Evolutionary conservation across 768 basidiomycete genomes (phyloP).

Genomic region (Hebeloma cylindrosporum): DNA sequence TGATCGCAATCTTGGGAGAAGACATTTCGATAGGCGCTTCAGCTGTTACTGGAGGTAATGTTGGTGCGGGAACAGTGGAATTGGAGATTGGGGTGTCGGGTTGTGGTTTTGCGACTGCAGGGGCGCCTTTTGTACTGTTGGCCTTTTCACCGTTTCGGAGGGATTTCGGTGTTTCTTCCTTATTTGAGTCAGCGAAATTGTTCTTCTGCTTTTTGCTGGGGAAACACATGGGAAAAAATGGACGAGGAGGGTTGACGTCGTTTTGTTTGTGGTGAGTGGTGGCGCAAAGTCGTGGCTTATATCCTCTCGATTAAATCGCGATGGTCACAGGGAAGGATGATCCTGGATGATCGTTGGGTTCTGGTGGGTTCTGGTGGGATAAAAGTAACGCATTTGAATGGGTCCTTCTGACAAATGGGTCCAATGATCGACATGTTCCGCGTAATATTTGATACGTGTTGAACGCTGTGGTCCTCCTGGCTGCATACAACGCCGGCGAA

Average conservation of each 20-base stretch:
- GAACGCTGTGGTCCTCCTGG: too few relatives aligned
- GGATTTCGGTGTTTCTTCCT: conserved; percentile 14
- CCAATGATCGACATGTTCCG: too few relatives aligned
- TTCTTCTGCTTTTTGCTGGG: conserved; percentile 35
- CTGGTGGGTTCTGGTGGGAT: conserved; percentile 20
- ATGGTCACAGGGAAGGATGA: conserved; percentile 10
- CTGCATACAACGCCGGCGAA: too few relatives aligned
- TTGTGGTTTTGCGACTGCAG: neutral
- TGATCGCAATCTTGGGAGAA: conserved; percentile 59
- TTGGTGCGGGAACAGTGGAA: conserved; percentile 8
- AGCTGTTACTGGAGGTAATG: conserved; percentile 8
- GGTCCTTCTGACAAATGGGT: conserved; percentile 12
- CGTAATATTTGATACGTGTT: too few relatives aligned
- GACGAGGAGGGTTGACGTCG: conserved; percentile 10
- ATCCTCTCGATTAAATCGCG: conserved; percentile 11
- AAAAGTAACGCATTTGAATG: conserved; percentile 17
- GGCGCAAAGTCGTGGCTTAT: conserved; percentile 17
- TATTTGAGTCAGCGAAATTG: conserved; percentile 31
- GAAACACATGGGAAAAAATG: conserved; percentile 33
- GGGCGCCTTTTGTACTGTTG: conserved; percentile 28
- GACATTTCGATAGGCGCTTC: conserved; percentile 33
- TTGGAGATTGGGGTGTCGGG: neutral
- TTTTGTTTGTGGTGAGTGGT: conserved; percentile 14
- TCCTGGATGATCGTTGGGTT: conserved; percentile 3
- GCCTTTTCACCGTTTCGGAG: conserved; percentile 18